phyloP scores from a whole-genome alignment of 2,329 filamentous ascomycete genomes.

The Aspergillus luchuensis region DNA sequence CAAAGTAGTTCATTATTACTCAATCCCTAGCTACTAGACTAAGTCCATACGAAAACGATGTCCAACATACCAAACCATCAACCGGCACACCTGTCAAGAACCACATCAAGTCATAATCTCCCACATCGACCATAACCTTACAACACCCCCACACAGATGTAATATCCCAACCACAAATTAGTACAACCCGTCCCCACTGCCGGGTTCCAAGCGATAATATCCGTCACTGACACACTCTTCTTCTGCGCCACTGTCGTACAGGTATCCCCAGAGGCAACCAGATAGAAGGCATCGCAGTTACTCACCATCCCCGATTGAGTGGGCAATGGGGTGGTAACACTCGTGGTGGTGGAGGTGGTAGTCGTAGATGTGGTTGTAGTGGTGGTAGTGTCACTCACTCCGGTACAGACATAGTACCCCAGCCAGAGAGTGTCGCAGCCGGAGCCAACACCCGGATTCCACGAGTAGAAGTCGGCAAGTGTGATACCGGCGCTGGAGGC shows the following conservation, averaged over 20 bases:
- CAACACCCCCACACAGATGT: slow-evolving; percentile 1
- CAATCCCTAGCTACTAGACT: too few species aligned
- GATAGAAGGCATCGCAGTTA: slow-evolving; percentile 3
- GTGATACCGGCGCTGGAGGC: slow-evolving; percentile 10
- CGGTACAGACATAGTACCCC: slow-evolving; percentile 19
- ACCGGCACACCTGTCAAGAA: too few species aligned
- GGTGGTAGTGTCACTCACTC: slow-evolving; percentile 1
- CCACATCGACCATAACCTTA: too few species aligned
- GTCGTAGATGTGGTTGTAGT: neutral
- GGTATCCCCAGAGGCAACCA: slow-evolving; percentile 3
- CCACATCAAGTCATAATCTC: too few species aligned
- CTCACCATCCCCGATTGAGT: slow-evolving; percentile 3
- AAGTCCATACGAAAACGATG: too few species aligned
- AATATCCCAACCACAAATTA: slow-evolving; percentile 3
- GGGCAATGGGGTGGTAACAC: neutral
- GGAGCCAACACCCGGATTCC: slow-evolving; percentile 11
- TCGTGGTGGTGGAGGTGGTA: neutral
- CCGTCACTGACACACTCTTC: neutral
- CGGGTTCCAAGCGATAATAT: slow-evolving; percentile 5
- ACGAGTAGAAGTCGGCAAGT: slow-evolving; percentile 13
- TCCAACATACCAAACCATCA: too few species aligned
- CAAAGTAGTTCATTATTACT: too few species aligned
- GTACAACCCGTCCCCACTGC: slow-evolving; percentile 1
- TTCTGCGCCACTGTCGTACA: slow-evolving; percentile 8
- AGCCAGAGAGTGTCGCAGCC: slow-evolving; percentile 13